Base-by-base conservation (phyloP, 495 filamentous ascomycete genomes). In the Podospora tetraspora region DNA sequence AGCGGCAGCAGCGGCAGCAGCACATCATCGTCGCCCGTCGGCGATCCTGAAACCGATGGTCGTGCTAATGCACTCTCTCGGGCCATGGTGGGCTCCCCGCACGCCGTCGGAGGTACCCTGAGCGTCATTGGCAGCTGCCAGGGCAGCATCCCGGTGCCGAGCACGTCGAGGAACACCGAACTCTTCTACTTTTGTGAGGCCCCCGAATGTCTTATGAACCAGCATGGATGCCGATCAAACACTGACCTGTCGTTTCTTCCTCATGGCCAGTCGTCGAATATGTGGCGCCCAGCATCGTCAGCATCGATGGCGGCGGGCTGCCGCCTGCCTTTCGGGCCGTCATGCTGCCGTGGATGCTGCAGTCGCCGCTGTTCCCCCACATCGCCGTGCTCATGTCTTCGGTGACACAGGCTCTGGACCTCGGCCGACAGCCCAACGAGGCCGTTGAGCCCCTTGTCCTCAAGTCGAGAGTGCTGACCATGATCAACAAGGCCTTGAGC, bases 331-430 rank as follows among this genome's bases (percentile, higher is more conserved):
- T 76, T 62, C 52, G 59, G 2, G 30, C 32, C 13, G 30, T 70
- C 32, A 68, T 74, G 68, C 66, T 76, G 13, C 74, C 74, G 6
- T 74, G 74, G 74, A 72, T 72, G 70, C 67, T 76, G 29, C 72
- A 76, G 37, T 76, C 74, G 0, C 74, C 68, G 11, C 25, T 76
- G 6, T 74, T 76, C 64, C 74, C 74, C 23, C 72, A 68, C 43
- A 72, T 76, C 12, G 72, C 68, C 23, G 34, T 76, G 11, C 64
- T 76, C 25, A 76, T 76, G 74, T 70, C 74, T 1, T 70, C 74
- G 1, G 69, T 70, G 23, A 66, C 71, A 5, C 70, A 76, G 19
- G 29, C 29, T 22, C 68, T 63, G 12, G 68, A 72, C 43, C 52
- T 61, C 9, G 60, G 65, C 3, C 19, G 57, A 1, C 67, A 66